phyloP scores from a whole-genome alignment of 2,329 filamentous ascomycete genomes.

The Arachnopeziza araneosa region DNA sequence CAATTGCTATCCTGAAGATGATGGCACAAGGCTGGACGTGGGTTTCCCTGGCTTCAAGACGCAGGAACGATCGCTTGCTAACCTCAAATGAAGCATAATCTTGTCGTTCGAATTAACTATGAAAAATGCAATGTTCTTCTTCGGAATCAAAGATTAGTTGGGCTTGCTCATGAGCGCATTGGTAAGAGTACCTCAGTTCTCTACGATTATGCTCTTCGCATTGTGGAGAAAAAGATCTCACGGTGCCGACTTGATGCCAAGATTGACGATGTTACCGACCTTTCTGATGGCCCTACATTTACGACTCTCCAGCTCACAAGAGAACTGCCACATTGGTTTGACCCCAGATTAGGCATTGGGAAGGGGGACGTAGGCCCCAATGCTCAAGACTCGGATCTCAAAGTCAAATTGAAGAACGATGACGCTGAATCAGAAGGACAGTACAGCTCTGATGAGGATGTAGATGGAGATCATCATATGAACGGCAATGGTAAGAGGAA shows the following conservation, averaged over 20 bases:
- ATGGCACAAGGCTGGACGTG: conserved; percentile 45
- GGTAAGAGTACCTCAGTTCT: conserved; percentile 71
- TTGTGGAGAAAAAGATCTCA: conserved; percentile 62
- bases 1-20: conserved; percentile 34
- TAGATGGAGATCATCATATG: conserved; percentile 13
- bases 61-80: conserved; percentile 18
- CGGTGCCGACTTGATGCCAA: conserved; percentile 59
- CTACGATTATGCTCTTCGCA: conserved; percentile 67
- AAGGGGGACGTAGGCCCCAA: conserved; percentile 46
- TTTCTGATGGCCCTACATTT: conserved; percentile 34
- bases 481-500: conserved; percentile 13
- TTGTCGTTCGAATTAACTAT: conserved; percentile 76
- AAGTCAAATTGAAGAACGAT: conserved; percentile 14
- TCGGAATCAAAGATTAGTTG: conserved; percentile 70
- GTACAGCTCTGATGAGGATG: conserved; percentile 23
- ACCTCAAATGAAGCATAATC: conserved; percentile 49
- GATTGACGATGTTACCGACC: conserved; percentile 38
- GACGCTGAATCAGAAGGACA: conserved; percentile 22
- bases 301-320: conserved; percentile 53
- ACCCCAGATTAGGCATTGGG: conserved; percentile 53
- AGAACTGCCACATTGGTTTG: conserved; percentile 45
- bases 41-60: conserved; percentile 27
- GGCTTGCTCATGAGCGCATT: conserved; percentile 64
- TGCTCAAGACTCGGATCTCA: conserved; percentile 10
- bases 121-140: conserved; percentile 79